phyloP scores from a whole-genome alignment of 306 rosid genomes.

The Datisca glomerata region DNA sequence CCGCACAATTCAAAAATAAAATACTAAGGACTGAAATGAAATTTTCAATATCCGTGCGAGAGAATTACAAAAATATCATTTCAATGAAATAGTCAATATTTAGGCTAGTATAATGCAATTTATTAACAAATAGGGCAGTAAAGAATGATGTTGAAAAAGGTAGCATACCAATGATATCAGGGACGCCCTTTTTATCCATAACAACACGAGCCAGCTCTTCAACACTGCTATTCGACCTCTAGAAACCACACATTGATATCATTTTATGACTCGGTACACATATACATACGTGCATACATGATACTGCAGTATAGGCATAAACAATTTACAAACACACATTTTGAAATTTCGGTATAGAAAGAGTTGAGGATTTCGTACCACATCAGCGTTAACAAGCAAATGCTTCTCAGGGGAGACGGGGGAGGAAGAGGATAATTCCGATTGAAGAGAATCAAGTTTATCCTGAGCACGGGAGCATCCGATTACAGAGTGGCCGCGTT shows the following conservation, averaged over 20 bases:
- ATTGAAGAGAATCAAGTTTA: constrained; percentile 40
- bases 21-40: too few relatives aligned
- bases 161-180: constrained; percentile 48
- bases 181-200: constrained; percentile 38
- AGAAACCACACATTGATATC: background rate
- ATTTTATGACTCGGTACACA: background rate
- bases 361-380: constrained; percentile 21
- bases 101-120: background rate
- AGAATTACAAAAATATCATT: too few relatives aligned
- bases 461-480: constrained; percentile 79
- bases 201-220: constrained; percentile 47
- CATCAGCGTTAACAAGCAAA: constrained; percentile 45
- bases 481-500: constrained; percentile 54
- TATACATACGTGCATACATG: too few relatives aligned
- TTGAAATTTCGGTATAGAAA: background rate
- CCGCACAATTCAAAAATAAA: too few relatives aligned
- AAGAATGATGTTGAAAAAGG: background rate
- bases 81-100: too few relatives aligned
- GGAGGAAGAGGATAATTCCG: constrained; percentile 26
- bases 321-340: background rate
- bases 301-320: too few relatives aligned
- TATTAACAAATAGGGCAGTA: background rate
- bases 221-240: constrained; percentile 46
- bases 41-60: too few relatives aligned
- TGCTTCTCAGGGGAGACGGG: constrained; percentile 25